Percentiles rank a stretch among this genome's conserved stretches.
These are phyloP conservation scores for Lentinula aciculospora DNA, from an alignment of 768 basidiomycete species.

Conservation along the genomic window DNA sequence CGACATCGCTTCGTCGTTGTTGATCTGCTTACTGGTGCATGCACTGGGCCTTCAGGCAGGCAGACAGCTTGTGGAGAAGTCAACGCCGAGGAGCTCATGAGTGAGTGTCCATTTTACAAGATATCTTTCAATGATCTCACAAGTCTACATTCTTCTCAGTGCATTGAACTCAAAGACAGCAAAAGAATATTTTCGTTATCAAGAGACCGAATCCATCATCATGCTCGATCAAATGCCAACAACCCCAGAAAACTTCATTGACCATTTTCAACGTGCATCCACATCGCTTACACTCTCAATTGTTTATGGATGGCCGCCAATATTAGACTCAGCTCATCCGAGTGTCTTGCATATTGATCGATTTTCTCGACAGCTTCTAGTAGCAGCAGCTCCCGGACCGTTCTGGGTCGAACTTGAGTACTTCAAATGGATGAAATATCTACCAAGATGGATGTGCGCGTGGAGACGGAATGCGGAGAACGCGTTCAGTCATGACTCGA, in stretches of 20 bases:
- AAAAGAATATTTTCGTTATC: neutral
- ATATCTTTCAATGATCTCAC: neutral
- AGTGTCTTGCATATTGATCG: slow-evolving; percentile 10
- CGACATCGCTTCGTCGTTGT: neutral
- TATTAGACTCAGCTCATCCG: slow-evolving; percentile 12
- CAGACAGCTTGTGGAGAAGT: neutral
- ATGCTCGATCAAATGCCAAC: neutral
- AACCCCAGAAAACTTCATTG: neutral
- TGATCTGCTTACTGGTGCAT: neutral
- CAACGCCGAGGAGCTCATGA: slow-evolving; percentile 18
- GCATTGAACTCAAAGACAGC: neutral
- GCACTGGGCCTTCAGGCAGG: neutral
- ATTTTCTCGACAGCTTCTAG: slow-evolving; percentile 16
- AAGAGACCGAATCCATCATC: neutral
- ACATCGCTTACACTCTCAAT: slow-evolving; percentile 10
- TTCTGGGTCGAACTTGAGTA: slow-evolving; percentile 27
- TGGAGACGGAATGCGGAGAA: slow-evolving; percentile 22
- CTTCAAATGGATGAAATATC: slow-evolving; percentile 17
- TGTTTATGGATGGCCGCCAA: slow-evolving; percentile 12
- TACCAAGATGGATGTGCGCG: slow-evolving; percentile 21
- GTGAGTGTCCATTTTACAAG: slow-evolving; percentile 1
- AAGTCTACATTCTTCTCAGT: neutral
- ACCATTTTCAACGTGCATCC: slow-evolving; percentile 9
- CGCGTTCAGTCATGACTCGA: slow-evolving; percentile 12
- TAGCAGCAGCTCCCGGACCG: slow-evolving; percentile 23